Evolutionary conservation across 257 asterid genomes (phyloP).

Genomic region (Cynanchum wilfordii): DNA sequence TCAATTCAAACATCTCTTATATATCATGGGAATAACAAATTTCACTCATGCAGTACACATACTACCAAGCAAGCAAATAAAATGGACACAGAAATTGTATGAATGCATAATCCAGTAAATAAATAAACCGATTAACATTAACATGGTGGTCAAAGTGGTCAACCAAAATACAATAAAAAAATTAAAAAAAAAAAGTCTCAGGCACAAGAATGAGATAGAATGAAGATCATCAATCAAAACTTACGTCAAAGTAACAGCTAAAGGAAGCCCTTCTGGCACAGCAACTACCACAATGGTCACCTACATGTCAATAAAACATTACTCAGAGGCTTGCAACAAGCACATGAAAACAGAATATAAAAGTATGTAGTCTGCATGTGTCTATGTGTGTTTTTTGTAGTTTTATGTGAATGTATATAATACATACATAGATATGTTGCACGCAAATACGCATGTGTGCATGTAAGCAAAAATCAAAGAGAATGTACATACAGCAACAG

Average conservation of each 20-base stretch:
- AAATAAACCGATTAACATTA: background rate
- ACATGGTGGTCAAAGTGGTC: background rate
- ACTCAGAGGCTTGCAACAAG: conserved; percentile 2
- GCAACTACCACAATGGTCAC: conserved; percentile 97
- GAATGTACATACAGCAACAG: conserved; percentile 75
- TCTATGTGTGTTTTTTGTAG: no score
- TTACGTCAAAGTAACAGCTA: conserved; percentile 97
- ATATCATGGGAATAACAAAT: background rate
- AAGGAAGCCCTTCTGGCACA: conserved; percentile 96
- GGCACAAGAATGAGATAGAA: background rate
- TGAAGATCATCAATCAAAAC: conserved; percentile 20
- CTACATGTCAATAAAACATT: conserved; percentile 28
- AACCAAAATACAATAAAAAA: no score
- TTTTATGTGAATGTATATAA: background rate
- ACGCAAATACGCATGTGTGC: background rate
- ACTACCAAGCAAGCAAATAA: background rate
- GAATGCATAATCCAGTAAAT: background rate
- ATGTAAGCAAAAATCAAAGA: conserved; percentile 1
- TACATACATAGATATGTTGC: no score
- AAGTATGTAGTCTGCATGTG: no score
- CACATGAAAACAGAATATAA: background rate
- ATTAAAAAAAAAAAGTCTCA: background rate
- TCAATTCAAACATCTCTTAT: background rate
- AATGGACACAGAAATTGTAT: background rate
- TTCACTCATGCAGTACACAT: background rate